Evolutionary conservation across 768 basidiomycete species (phyloP).

Genomic region (Boletellus ananas): DNA sequence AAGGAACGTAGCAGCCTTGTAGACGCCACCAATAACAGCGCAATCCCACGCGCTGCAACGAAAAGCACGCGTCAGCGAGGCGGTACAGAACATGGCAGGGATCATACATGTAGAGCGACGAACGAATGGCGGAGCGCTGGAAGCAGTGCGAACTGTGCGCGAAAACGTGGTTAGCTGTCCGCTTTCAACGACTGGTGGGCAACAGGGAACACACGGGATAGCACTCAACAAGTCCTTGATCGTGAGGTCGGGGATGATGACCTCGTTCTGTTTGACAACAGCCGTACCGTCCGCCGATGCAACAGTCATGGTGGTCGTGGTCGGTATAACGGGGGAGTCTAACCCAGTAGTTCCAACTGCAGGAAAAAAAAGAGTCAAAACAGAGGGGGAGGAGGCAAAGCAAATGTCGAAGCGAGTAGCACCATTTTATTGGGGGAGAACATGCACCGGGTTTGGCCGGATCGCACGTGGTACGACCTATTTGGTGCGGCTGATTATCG

Average conservation of each 20-base stretch:
- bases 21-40: conserved; percentile 61
- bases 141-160: conserved; percentile 72
- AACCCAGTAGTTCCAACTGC: conserved; percentile 1
- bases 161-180: neutral
- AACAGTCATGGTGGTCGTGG: conserved; percentile 21
- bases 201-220: conserved; percentile 63
- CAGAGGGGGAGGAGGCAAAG: neutral
- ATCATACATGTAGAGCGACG: conserved; percentile 72
- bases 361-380: neutral
- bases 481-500: neutral
- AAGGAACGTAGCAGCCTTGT: conserved; percentile 61
- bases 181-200: neutral
- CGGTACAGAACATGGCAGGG: neutral
- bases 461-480: conserved; percentile 21
- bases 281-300: conserved; percentile 16
- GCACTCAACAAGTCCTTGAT: conserved; percentile 82
- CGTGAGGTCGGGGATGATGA: conserved; percentile 76
- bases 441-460: conserved; percentile 21
- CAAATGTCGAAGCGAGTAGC: neutral
- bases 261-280: conserved; percentile 52
- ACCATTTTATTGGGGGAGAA: conserved; percentile 30
- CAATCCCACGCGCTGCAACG: conserved; percentile 66
- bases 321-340: conserved; percentile 5
- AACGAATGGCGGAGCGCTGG: conserved; percentile 81
- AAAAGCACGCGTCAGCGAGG: conserved; percentile 11